Percentiles rank a stretch among this genome's conserved stretches.
Evolutionary conservation across 192 early-diverging fungal species (phyloP).

Genomic region (Nowakowskiella sp.): DNA sequence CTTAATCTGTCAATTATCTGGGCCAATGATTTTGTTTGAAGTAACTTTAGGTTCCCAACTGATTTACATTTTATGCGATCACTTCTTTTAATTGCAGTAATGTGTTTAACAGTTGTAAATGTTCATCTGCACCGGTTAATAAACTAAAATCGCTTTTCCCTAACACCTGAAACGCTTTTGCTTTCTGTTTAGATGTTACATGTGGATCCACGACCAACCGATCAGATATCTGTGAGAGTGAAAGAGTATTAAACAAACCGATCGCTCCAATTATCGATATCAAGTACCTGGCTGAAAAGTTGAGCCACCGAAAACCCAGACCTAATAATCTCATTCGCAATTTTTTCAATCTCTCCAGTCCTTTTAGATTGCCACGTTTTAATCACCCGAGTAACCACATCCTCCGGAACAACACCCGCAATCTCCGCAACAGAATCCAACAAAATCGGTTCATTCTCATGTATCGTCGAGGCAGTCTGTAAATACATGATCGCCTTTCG

Average conservation of each 20-base stretch:
- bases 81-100: too few species aligned
- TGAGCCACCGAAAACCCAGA: conserved; percentile 70
- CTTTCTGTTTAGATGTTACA: conserved; percentile 62
- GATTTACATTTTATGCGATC: too few species aligned
- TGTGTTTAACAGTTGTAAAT: conserved; percentile 72
- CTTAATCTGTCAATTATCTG: too few species aligned
- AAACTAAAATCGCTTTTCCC: conserved; percentile 64
- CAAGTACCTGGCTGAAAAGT: conserved; percentile 59
- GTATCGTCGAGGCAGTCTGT: conserved; percentile 68
- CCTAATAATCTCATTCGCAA: conserved; percentile 51
- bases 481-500: conserved; percentile 86
- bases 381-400: conserved; percentile 53
- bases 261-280: neutral
- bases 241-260: conserved; percentile 1
- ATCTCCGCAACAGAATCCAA: conserved; percentile 62
- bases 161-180: conserved; percentile 57
- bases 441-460: conserved; percentile 39
- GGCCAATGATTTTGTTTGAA: too few species aligned
- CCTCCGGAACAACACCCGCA: conserved; percentile 67
- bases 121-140: conserved; percentile 82
- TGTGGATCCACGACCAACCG: conserved; percentile 51
- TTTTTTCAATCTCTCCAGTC: conserved; percentile 35
- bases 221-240: conserved; percentile 47
- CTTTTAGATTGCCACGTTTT: conserved; percentile 42
- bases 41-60: too few species aligned